phyloP scores from a whole-genome alignment of 129 eudicot species.

The carrot (Daucus carota) region DNA sequence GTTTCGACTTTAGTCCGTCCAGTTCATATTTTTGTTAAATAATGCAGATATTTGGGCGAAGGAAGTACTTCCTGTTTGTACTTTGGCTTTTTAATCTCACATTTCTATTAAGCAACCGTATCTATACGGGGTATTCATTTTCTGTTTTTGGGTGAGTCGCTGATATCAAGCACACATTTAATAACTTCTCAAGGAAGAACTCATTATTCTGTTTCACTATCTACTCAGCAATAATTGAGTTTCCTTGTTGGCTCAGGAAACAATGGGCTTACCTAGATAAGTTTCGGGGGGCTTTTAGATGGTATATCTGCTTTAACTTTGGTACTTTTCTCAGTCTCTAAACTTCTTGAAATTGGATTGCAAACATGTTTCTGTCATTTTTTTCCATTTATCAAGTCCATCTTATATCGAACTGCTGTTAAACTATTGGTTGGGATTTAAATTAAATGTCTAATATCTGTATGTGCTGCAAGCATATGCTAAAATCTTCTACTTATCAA shows the following conservation, averaged over 20 bases:
- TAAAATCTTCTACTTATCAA: background rate
- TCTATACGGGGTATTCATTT: constrained; percentile 77
- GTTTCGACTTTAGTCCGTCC: constrained; percentile 16
- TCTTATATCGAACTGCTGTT: background rate
- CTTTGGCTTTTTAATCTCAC: constrained; percentile 75
- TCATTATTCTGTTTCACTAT: constrained; percentile 4
- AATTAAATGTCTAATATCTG: background rate
- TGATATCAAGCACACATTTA: background rate
- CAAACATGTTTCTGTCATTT: background rate
- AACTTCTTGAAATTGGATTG: background rate
- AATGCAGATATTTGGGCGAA: constrained; percentile 68
- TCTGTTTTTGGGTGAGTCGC: constrained; percentile 70
- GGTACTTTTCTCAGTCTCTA: constrained; percentile 38
- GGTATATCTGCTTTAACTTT: constrained; percentile 99
- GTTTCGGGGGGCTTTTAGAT: constrained; percentile 81
- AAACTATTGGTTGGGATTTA: background rate
- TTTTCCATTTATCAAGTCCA: background rate
- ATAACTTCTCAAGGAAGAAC: background rate
- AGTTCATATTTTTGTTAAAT: constrained; percentile 17
- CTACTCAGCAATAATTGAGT: constrained; percentile 9
- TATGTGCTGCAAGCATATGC: background rate
- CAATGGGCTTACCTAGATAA: constrained; percentile 66
- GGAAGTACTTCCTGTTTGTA: constrained; percentile 51
- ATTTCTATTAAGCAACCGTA: constrained; percentile 73
- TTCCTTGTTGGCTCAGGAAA: constrained; percentile 30